A percentile compares a stretch with the other conserved stretches of the same genome.
phyloP scores from a whole-genome alignment of 2,329 filamentous ascomycete species.

The Botrytis medusae region DNA sequence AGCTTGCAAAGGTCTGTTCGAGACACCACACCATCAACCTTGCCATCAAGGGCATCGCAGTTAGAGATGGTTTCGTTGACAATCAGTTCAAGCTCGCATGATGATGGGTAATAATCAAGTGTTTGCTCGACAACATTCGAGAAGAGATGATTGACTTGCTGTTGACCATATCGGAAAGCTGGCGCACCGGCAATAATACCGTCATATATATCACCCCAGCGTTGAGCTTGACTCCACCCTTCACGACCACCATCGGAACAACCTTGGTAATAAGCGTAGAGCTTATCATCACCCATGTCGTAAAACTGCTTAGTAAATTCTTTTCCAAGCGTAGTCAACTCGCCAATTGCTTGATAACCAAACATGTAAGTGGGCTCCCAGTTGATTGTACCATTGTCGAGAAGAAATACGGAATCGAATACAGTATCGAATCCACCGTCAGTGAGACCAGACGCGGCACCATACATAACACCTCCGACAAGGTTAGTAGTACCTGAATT shows the following conservation, averaged over 20 bases:
- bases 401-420: constrained; percentile 42
- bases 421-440: constrained; percentile 50
- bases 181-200: constrained; percentile 49
- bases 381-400: constrained; percentile 44
- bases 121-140: constrained; percentile 44
- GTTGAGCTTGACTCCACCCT: constrained; percentile 48
- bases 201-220: constrained; percentile 45
- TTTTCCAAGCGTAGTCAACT: constrained; percentile 45
- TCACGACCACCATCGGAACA: constrained; percentile 51
- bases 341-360: constrained; percentile 43
- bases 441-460: constrained; percentile 49
- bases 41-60: constrained; percentile 56
- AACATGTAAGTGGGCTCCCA: constrained; percentile 43
- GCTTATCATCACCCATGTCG: constrained; percentile 30
- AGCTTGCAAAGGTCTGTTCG: constrained; percentile 50
- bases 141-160: constrained; percentile 47
- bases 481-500: no score
- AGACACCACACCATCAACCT: constrained; percentile 53
- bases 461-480: constrained; percentile 33
- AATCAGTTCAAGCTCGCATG: constrained; percentile 50
- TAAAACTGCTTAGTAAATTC: constrained; percentile 46
- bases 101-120: constrained; percentile 45
- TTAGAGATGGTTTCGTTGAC: constrained; percentile 54
- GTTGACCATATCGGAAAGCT: constrained; percentile 48
- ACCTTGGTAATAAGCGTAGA: constrained; percentile 39